phyloP scores from a whole-genome alignment of 208 protist genomes.

The Vickermania ingenoplastis region DNA sequence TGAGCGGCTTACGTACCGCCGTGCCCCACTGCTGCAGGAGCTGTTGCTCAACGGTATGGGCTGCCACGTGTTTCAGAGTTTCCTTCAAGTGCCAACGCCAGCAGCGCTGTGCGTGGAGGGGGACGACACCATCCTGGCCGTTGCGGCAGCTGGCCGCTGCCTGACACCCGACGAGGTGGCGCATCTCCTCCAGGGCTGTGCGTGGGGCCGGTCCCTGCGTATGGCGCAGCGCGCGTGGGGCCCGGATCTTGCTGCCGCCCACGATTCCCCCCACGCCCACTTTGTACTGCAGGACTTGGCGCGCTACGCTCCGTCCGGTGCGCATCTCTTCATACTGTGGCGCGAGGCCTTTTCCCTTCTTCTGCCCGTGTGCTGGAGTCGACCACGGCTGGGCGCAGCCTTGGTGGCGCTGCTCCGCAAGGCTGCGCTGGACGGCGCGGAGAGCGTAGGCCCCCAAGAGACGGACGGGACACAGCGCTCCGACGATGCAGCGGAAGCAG shows the following conservation, averaged over 20 bases:
- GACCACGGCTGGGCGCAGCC: constrained; percentile 25
- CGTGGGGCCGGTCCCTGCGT: constrained; percentile 52
- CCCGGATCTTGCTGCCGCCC: too few relatives aligned
- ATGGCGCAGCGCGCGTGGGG: constrained; percentile 29
- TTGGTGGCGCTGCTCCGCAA: constrained; percentile 57
- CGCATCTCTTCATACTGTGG: constrained; percentile 67
- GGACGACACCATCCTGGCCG: constrained; percentile 14
- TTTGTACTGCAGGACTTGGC: constrained; percentile 77
- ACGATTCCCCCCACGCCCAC: too few relatives aligned
- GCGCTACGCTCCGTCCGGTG: constrained; percentile 58
- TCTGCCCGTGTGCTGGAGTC: constrained; percentile 31
- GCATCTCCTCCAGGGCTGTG: constrained; percentile 17
- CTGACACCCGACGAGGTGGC: too few relatives aligned
- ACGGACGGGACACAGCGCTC: too few relatives aligned
- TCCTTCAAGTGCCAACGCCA: constrained; percentile 47
- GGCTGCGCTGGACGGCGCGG: constrained; percentile 22
- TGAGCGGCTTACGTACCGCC: constrained; percentile 31
- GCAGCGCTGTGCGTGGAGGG: constrained; percentile 26
- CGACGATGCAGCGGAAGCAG: constrained; percentile 28
- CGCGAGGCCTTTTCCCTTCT: constrained; percentile 26
- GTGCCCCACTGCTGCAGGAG: constrained; percentile 38
- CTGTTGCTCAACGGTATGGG: constrained; percentile 58
- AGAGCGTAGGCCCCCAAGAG: too few relatives aligned
- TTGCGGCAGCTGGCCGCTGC: too few relatives aligned
- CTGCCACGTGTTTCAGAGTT: constrained; percentile 82